Percentiles rank a stretch among this genome's conserved stretches.
These are phyloP conservation scores for Kuraishia molischiana DNA, from an alignment of 805 yeast genomes.

Conservation along the genomic window DNA sequence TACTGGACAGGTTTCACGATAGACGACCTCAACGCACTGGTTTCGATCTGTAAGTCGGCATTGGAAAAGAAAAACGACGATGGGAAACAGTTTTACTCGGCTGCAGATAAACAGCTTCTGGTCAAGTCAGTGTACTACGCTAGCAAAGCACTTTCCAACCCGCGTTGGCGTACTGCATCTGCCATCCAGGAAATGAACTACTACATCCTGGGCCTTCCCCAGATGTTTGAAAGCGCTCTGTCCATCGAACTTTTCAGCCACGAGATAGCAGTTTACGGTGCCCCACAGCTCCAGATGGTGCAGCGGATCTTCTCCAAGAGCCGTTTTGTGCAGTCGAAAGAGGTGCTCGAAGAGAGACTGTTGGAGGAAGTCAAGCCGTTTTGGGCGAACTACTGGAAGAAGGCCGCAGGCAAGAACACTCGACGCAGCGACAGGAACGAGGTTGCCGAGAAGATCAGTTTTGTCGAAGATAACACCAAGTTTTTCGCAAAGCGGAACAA, in stretches of 20 bases:
- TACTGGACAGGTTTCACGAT: constrained; percentile 68
- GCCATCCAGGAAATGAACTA: constrained; percentile 59
- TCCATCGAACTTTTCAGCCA: constrained; percentile 30
- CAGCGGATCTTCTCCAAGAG: constrained; percentile 47
- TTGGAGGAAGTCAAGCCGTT: constrained; percentile 27
- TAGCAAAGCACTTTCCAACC: constrained; percentile 36
- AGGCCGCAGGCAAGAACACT: constrained; percentile 23
- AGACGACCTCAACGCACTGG: constrained; percentile 44
- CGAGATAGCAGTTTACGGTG: constrained; percentile 40
- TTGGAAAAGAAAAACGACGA: constrained; percentile 20
- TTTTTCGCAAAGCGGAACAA: background rate
- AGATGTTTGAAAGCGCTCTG: constrained; percentile 26
- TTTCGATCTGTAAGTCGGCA: constrained; percentile 36
- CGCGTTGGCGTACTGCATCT: constrained; percentile 49
- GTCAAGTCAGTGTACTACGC: constrained; percentile 34
- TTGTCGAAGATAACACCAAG: background rate
- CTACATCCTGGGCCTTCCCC: constrained; percentile 36
- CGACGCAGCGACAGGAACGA: constrained; percentile 26
- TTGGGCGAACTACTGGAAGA: constrained; percentile 47
- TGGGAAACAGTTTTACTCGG: constrained; percentile 19
- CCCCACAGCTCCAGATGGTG: constrained; percentile 41
- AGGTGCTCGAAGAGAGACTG: constrained; percentile 21
- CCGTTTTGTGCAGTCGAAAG: constrained; percentile 28
- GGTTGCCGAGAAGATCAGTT: constrained; percentile 9
- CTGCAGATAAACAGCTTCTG: constrained; percentile 30